Evolutionary conservation across 192 early-diverging fungal species (phyloP).

Genomic region (Coemansia brasiliensis): DNA sequence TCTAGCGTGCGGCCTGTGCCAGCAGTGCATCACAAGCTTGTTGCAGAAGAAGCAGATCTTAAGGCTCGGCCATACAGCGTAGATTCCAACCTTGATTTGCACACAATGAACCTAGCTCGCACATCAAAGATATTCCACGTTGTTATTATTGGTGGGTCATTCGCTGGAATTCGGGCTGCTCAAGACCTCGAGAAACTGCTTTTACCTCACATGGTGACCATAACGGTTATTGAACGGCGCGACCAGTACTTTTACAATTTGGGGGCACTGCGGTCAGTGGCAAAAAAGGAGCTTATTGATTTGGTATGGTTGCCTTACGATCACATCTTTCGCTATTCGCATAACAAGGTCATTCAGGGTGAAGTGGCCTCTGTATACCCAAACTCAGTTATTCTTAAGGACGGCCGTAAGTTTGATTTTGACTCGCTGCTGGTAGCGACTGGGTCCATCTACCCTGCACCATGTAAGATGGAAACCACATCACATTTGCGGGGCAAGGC

Average conservation of each 20-base stretch:
- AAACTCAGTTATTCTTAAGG: slow-evolving; percentile 48
- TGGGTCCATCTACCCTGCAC: slow-evolving; percentile 51
- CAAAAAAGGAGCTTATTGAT: slow-evolving; percentile 46
- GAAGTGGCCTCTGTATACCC: slow-evolving; percentile 47
- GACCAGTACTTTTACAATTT: slow-evolving; percentile 56
- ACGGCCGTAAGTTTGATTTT: slow-evolving; percentile 50
- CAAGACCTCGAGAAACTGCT: slow-evolving; percentile 49
- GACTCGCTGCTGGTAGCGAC: slow-evolving; percentile 53
- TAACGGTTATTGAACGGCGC: slow-evolving; percentile 55
- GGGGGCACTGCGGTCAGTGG: slow-evolving; percentile 47
- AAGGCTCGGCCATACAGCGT: slow-evolving; percentile 9
- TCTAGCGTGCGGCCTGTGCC: background rate
- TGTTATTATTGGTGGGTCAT: slow-evolving; percentile 52
- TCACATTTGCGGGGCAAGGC: slow-evolving; percentile 37
- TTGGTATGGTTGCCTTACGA: slow-evolving; percentile 53
- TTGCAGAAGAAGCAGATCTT: background rate
- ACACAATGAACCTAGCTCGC: slow-evolving; percentile 41
- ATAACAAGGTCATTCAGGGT: slow-evolving; percentile 52
- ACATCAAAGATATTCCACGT: slow-evolving; percentile 58
- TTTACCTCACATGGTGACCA: slow-evolving; percentile 34
- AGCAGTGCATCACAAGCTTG: background rate
- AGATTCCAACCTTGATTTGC: slow-evolving; percentile 16
- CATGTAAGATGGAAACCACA: slow-evolving; percentile 49
- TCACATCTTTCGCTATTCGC: slow-evolving; percentile 40
- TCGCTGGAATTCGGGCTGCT: slow-evolving; percentile 53